Evolutionary conservation across 768 basidiomycete genomes (phyloP), one percentile per base, ranked within the genome.

Genomic region (Podaxis rugospora): DNA sequence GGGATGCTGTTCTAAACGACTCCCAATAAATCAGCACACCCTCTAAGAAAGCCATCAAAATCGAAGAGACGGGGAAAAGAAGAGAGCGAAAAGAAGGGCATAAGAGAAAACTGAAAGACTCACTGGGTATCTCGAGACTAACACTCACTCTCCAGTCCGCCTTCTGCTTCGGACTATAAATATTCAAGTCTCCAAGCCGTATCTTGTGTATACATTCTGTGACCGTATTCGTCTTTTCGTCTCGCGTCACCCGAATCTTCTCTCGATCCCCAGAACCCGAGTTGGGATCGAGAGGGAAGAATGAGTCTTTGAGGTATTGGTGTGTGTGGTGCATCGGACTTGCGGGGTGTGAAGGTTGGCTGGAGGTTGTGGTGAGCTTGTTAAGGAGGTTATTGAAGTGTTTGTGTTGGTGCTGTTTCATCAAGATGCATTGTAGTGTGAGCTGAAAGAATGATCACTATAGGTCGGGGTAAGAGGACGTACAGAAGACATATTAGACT

Each of bases 111-210:
- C 13, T 57, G 40, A 42, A 13, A 28, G 57, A 79, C 85, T 63
- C 66, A 96, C 95, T 82, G 25, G 92, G 91, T 40, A 90, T 80
- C 81, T 99, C 96, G n/a, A 92, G 69, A 71, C 85, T 98, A 5
- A 98, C 93, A 64, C 92, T 95, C 4, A 99, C 80, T 58, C 97
- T 78, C 93, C 93, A 98, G 73, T 99, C 97, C 47, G 90, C 93
- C 0, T 78, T 71, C 23, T 87, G 78, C 69, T 90, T 90, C 6
- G 96, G 96, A 67, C 85, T 86, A 71, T 83, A 89, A 27, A 99
- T 80, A 71, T 99, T 92, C 68, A 99, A 75, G 72, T 96, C 87
- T 5, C 89, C 95, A 23, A 99, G 75, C 51, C 95, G 81, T 14
- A 88, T 77, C 73, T 99, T 98, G 65, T 83, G 82, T 72, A 92